Evolutionary conservation across 176 grass and related monocot genomes (phyloP), one percentile per base, ranked within the genome.

Genomic region (Miscanthus lutarioriparius): DNA sequence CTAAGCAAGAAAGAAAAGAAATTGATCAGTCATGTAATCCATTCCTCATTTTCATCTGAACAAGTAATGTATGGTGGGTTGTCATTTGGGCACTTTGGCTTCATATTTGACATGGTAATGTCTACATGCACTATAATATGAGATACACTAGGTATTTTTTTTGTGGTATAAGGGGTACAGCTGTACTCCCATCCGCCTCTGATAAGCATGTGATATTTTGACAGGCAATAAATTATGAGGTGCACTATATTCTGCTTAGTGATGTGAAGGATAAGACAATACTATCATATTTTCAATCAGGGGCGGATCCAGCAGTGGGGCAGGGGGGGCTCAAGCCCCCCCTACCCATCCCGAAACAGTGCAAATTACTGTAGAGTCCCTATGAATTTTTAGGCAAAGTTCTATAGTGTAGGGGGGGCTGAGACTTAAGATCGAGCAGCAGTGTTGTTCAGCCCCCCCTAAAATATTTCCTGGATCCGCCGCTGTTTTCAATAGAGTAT

Each of bases 1-100:
- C 96, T 98, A 79, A 61, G 53, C 13, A 82, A 80, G 20, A 59
- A 47, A 61, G 10, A 67, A 81, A 83, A 47, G 10, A 81, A 69
- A 74, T 72, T 8, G 7, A 63, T 53, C 26, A 19, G 5, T 32
- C 47, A 59, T 22, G 30, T 28, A 68, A 14, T 59, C 1, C 54
- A 23, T 23, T 58, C 53, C 19, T 58, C 53, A n/a, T n/a, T 80
- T 9, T 67, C 17, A 51, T 43, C 36, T 4, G 8, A 25, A 61
- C 58, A 25, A 61, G 58, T 23, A 61, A 23, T 12, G 10, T 25
- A 11, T 59, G 56, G 58, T 61, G 58, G 10, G 22, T 61, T 61
- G 9, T 61, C 58, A 61, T 61, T 61, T 25, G 58, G 54, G n/a
- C n/a, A 61, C 10, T 61, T 25, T 25, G 10, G 58, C 10, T 61